A percentile compares a stretch with the other conserved stretches of the same genome.
Conservation (phyloP, 805 yeast genomes). For the Dipodascopsis uninucleata region DNA sequence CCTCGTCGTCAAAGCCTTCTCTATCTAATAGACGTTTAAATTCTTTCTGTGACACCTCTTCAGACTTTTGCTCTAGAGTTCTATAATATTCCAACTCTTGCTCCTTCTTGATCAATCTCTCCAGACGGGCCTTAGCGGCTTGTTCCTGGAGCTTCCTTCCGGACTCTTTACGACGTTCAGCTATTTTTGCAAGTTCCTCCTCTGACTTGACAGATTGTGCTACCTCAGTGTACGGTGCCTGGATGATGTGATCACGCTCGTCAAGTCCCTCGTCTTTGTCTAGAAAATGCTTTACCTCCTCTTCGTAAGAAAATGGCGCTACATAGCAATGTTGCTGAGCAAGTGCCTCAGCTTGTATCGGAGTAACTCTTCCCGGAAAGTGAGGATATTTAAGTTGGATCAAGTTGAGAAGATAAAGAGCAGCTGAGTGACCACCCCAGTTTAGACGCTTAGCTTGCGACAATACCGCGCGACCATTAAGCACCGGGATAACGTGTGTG, state of each 20-base stretch:
- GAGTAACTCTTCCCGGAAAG: slow-evolving; percentile 72
- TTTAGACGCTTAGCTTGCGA: slow-evolving; percentile 73
- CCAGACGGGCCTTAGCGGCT: slow-evolving; percentile 78
- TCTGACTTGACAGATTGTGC: slow-evolving; percentile 70
- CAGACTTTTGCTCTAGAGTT: slow-evolving; percentile 42
- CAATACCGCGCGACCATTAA: slow-evolving; percentile 63
- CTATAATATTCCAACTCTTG: slow-evolving; percentile 73
- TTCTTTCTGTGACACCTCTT: slow-evolving; percentile 48
- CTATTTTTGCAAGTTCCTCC: slow-evolving; percentile 73
- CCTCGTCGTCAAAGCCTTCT: slow-evolving; percentile 76
- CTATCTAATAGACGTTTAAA: slow-evolving; percentile 50
- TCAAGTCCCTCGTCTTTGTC: slow-evolving; percentile 59
- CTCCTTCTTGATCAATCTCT: slow-evolving; percentile 74
- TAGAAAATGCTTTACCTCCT: slow-evolving; percentile 56
- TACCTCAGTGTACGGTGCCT: slow-evolving; percentile 72
- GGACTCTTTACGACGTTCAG: slow-evolving; percentile 76
- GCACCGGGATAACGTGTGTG: slow-evolving; percentile 77
- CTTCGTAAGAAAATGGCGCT: slow-evolving; percentile 55
- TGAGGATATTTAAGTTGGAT: slow-evolving; percentile 83
- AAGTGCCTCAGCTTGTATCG: slow-evolving; percentile 60
- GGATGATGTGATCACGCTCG: slow-evolving; percentile 67
- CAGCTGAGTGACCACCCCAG: slow-evolving; percentile 84
- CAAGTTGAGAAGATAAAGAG: slow-evolving; percentile 57
- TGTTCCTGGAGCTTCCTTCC: slow-evolving; percentile 90
- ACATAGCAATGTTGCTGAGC: slow-evolving; percentile 77